Percentiles rank a stretch among this genome's conserved stretches.
phyloP scores from a whole-genome alignment of 2,329 filamentous ascomycete species.

The Fusarium azukiicola region DNA sequence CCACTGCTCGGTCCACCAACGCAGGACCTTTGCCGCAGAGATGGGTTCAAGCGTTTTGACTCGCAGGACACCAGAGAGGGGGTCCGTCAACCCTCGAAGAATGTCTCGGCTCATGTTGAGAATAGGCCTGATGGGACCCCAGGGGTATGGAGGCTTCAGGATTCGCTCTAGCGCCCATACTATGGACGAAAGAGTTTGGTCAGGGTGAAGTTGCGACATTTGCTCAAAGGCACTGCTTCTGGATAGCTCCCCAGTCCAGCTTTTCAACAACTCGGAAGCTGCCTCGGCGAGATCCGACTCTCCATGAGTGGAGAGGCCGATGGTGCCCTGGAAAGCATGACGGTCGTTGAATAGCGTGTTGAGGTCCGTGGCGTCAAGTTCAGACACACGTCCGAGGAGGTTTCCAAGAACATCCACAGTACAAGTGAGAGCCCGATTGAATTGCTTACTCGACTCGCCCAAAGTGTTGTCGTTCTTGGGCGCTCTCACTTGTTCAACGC shows the following conservation, averaged over 20 bases:
- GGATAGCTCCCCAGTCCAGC: constrained; percentile 84
- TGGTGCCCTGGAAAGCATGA: constrained; percentile 85
- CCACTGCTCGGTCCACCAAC: constrained; percentile 94
- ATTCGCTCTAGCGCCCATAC: constrained; percentile 65
- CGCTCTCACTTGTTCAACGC: constrained; percentile 86
- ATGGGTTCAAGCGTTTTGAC: constrained; percentile 76
- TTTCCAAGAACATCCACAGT: constrained; percentile 82
- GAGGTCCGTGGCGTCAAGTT: constrained; percentile 86
- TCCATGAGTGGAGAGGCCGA: constrained; percentile 90
- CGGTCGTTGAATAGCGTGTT: constrained; percentile 84
- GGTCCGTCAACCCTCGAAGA: constrained; percentile 77
- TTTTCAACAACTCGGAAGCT: constrained; percentile 90
- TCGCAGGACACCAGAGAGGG: constrained; percentile 76
- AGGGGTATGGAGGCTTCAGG: constrained; percentile 66
- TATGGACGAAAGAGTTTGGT: constrained; percentile 67
- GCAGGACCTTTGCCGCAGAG: constrained; percentile 84
- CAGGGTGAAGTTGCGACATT: constrained; percentile 64
- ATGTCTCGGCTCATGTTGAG: constrained; percentile 79
- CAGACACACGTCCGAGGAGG: constrained; percentile 89
- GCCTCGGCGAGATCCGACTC: constrained; percentile 90
- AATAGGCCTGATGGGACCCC: constrained; percentile 78
- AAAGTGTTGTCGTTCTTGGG: constrained; percentile 68
- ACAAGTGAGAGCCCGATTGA: constrained; percentile 85
- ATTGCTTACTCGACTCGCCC: constrained; percentile 75
- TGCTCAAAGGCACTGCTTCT: constrained; percentile 66